Evolutionary conservation across 495 filamentous ascomycete genomes (phyloP).

Genomic region (Neurospora sp.): DNA sequence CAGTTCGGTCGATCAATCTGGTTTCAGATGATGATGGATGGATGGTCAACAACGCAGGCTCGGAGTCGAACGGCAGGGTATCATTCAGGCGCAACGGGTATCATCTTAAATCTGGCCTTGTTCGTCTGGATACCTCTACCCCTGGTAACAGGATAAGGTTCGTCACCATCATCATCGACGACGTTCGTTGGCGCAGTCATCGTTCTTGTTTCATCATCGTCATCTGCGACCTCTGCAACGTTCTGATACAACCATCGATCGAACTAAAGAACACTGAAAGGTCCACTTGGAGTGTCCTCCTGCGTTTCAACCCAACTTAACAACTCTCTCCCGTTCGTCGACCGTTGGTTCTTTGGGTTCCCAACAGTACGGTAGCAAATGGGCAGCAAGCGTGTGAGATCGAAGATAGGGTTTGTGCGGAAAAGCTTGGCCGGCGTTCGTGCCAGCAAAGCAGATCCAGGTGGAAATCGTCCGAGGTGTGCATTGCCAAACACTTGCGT

Average conservation of each 20-base stretch:
- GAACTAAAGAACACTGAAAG: not conserved
- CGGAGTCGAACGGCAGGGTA: not conserved
- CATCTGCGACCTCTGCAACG: not conserved
- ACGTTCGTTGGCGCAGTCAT: not conserved
- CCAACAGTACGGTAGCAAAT: not conserved
- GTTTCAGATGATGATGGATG: not conserved
- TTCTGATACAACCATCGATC: not conserved
- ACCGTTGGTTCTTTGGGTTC: not conserved
- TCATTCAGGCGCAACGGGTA: not conserved
- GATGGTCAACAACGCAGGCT: not conserved
- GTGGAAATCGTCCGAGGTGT: not conserved
- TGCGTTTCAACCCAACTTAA: slow-evolving; percentile 7
- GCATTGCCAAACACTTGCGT: not conserved
- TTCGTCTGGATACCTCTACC: not conserved
- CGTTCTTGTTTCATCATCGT: not conserved
- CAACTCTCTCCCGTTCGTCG: not conserved
- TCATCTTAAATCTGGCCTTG: not conserved
- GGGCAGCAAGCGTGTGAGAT: not conserved
- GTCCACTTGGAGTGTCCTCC: not conserved
- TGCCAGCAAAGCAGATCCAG: not conserved
- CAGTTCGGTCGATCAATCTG: not conserved
- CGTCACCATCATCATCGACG: not conserved
- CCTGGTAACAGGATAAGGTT: not conserved
- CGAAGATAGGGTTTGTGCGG: not conserved
- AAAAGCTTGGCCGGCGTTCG: not conserved